phyloP scores from a whole-genome alignment of 148 eudicot species.

The Fagopyrum tataricum region DNA sequence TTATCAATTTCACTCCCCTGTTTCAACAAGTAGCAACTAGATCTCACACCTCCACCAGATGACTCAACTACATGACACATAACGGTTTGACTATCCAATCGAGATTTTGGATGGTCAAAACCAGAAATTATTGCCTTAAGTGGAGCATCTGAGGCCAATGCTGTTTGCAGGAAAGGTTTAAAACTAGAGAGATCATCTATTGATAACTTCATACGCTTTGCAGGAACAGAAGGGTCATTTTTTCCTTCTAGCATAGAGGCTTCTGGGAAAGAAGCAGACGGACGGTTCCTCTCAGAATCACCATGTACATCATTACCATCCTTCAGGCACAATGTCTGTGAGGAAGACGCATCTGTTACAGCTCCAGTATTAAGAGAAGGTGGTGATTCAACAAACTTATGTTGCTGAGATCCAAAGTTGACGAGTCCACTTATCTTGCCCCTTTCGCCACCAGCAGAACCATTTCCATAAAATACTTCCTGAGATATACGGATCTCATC shows the following conservation, averaged over 20 bases:
- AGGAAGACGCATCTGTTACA: conserved; percentile 37
- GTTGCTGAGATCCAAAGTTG: conserved; percentile 22
- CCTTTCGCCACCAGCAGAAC: conserved; percentile 24
- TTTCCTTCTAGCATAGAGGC: conserved; percentile 23
- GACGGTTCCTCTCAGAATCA: conserved; percentile 21
- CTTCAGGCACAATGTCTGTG: conserved; percentile 19
- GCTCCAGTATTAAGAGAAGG: conserved; percentile 42
- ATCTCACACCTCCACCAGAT: conserved; percentile 47
- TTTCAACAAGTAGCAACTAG: conserved; percentile 59
- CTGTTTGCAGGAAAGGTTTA: conserved; percentile 36
- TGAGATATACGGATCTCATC: conserved; percentile 50
- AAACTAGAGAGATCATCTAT: conserved; percentile 41
- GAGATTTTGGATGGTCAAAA: conserved; percentile 21
- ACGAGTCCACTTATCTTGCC: conserved; percentile 30
- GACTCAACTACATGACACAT: conserved; percentile 81
- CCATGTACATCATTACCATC: conserved; percentile 29
- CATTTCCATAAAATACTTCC: conserved; percentile 57
- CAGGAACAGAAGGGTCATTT: conserved; percentile 21
- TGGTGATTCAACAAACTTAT: conserved; percentile 26
- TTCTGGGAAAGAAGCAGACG: conserved; percentile 20
- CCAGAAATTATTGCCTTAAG: conserved; percentile 37
- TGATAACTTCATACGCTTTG: conserved; percentile 49
- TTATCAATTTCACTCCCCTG: conserved; percentile 23
- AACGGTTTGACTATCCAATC: conserved; percentile 27
- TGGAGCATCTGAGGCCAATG: conserved; percentile 31